These are phyloP conservation scores for Xerocomellus chrysenteron DNA, from an alignment of 768 basidiomycete species.

Conservation along the genomic window DNA sequence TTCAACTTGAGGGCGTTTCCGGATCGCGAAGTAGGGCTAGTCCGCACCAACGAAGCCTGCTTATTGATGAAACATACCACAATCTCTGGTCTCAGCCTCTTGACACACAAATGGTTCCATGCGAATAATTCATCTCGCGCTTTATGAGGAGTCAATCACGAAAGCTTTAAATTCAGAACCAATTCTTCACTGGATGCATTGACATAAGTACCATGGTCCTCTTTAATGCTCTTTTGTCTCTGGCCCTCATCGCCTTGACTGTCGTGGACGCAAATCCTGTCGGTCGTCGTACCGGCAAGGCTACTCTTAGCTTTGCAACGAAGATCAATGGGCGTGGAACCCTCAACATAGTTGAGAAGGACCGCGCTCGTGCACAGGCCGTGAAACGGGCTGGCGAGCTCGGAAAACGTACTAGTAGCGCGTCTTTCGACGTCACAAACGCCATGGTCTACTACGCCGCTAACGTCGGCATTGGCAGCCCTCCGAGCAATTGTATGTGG, in stretches of 20 bases:
- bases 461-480: conserved; percentile 25
- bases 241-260: background rate
- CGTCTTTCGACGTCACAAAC: conserved; percentile 17
- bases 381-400: background rate
- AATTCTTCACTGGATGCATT: background rate
- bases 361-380: conserved; percentile 14
- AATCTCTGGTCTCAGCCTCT: too few relatives aligned
- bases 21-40: too few relatives aligned
- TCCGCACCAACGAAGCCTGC: too few relatives aligned
- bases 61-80: too few relatives aligned
- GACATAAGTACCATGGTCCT: background rate
- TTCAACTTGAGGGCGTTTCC: too few relatives aligned
- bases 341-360: conserved; percentile 7
- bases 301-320: conserved; percentile 11
- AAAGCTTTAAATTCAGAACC: too few relatives aligned
- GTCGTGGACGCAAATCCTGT: background rate
- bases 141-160: too few relatives aligned
- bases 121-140: too few relatives aligned
- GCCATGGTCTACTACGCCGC: conserved; percentile 23
- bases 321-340: conserved; percentile 8
- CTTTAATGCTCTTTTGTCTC: background rate
- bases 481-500: conserved; percentile 26
- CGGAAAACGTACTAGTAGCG: conserved; percentile 1
- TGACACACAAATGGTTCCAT: too few relatives aligned
- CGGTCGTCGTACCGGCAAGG: background rate